Percentiles rank a stretch among this genome's conserved stretches.
Conservation (phyloP, 2,329 filamentous ascomycete species). For the Hirsutella rhossiliensis region DNA sequence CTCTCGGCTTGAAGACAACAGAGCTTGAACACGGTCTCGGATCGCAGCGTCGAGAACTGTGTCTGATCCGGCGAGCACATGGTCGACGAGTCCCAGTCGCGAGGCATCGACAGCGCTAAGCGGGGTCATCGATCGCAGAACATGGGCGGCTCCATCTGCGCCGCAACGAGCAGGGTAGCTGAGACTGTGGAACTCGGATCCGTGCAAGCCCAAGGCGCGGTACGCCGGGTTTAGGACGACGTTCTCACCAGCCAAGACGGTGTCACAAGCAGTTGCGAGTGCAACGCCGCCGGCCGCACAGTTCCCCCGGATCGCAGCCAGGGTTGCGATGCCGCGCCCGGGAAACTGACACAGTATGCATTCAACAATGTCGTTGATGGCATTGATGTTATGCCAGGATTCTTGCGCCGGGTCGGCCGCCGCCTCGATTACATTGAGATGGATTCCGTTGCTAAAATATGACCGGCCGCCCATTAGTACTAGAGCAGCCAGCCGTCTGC, state of each 20-base stretch:
- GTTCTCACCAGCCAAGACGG: slow-evolving; percentile 22
- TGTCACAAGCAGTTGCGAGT: slow-evolving; percentile 23
- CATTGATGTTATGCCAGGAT: slow-evolving; percentile 31
- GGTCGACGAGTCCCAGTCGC: slow-evolving; percentile 24
- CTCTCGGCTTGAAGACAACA: slow-evolving; percentile 4
- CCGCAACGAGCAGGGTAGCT: slow-evolving; percentile 26
- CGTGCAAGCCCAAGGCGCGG: slow-evolving; percentile 20
- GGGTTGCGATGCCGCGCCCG: slow-evolving; percentile 19
- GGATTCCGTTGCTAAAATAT: slow-evolving; percentile 31
- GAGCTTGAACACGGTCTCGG: slow-evolving; percentile 18
- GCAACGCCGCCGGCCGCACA: slow-evolving; percentile 30
- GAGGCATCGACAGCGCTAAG: slow-evolving; percentile 24
- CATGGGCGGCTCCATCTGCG: slow-evolving; percentile 12
- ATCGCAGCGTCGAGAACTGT: slow-evolving; percentile 20
- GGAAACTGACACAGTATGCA: slow-evolving; percentile 25
- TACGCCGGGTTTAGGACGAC: slow-evolving; percentile 30
- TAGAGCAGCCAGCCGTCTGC: slow-evolving; percentile 19
- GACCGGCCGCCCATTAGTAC: slow-evolving; percentile 23
- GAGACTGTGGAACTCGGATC: slow-evolving; percentile 29
- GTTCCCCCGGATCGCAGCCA: slow-evolving; percentile 27
- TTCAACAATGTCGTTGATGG: slow-evolving; percentile 27
- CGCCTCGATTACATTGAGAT: slow-evolving; percentile 29
- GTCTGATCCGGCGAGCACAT: slow-evolving; percentile 21
- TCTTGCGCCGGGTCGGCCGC: slow-evolving; percentile 22
- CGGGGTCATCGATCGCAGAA: slow-evolving; percentile 24